Evolutionary conservation across 1,284 basidiomycete species (phyloP), one percentile per base, ranked within the genome.

Genomic region (Clitocybe nebularis): DNA sequence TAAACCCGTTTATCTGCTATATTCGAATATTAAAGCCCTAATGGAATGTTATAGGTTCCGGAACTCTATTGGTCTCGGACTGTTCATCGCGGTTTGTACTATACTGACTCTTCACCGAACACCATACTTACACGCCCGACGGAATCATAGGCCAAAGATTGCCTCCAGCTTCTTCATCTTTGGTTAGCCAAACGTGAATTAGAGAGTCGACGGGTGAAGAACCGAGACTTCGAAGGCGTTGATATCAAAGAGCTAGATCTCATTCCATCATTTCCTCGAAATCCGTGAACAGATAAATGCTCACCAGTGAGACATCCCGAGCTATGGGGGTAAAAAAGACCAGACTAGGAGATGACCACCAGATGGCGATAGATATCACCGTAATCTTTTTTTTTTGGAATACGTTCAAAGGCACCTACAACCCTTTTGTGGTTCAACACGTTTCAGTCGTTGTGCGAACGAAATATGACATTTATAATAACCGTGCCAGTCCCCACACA

Each of bases 161-260:
- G 75, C 37, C 36, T 86, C 2, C 71, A 79, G 30, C 68, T 89
- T 4, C 61, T 82, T 7, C 79, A 87, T 50, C 66, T 84, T 3
- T 85, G 75, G 61, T 70, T 87, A 3, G 71, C 78, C 3, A 83
- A 84, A 55, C 77, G 75, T 14, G 85, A 89, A 54, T 64, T 86
- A 4, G 77, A 81, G 52, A 79, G 76, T 3, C 69, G 85, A 9
- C 66, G 68, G 11, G 74, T 89, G 21, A 81, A 79, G 63, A 82
- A 71, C 53, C 69, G 75, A 44, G 75, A 84, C 26, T 89, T 89
- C 55, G 66, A 69, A n/a, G 83, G 80, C 0, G 73, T 89, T 6
- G 84, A 88, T 52, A 55, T 77, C 25, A 58, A 60, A 10, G 77
- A 77, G 48, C 67, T 89, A 34, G 85, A 89, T 58, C 69, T 88